Conservation (phyloP, 2,329 filamentous ascomycete genomes). For the Epichloe sp. region DNA sequence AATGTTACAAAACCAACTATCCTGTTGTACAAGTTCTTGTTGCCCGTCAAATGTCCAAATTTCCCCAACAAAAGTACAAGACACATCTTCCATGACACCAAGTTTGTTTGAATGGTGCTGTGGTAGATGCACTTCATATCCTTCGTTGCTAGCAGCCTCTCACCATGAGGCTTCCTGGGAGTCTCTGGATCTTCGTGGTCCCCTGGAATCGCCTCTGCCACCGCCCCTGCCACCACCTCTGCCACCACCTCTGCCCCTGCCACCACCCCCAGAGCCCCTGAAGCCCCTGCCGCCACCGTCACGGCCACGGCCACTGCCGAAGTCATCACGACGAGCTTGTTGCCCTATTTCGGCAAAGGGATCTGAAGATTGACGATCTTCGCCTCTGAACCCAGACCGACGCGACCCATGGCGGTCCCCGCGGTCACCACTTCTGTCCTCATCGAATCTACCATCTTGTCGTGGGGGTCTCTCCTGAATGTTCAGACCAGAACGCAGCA, state of each 20-base stretch:
- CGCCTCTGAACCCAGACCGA: slow-evolving; percentile 5
- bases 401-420: slow-evolving; percentile 6
- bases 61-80: not conserved
- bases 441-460: slow-evolving; percentile 7
- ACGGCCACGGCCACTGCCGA: slow-evolving; percentile 11
- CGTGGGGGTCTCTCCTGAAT: slow-evolving; percentile 10
- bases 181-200: not conserved
- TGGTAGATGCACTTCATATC: not conserved
- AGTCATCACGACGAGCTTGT: slow-evolving; percentile 14
- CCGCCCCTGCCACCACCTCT: slow-evolving; percentile 2
- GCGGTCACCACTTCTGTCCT: slow-evolving; percentile 8
- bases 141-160: not conserved
- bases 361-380: slow-evolving; percentile 11
- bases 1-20: slow-evolving; percentile 1
- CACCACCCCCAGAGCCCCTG: not conserved
- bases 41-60: not conserved
- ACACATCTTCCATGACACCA: not conserved
- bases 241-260: not conserved
- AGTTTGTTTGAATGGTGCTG: not conserved
- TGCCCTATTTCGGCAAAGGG: slow-evolving; percentile 16
- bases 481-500: slow-evolving; percentile 22
- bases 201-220: not conserved
- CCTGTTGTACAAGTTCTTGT: slow-evolving; percentile 2
- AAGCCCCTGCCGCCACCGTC: slow-evolving; percentile 9
- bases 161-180: not conserved